Base-by-base conservation (phyloP, 257 asterid genomes). In the Ilex asprella region DNA sequence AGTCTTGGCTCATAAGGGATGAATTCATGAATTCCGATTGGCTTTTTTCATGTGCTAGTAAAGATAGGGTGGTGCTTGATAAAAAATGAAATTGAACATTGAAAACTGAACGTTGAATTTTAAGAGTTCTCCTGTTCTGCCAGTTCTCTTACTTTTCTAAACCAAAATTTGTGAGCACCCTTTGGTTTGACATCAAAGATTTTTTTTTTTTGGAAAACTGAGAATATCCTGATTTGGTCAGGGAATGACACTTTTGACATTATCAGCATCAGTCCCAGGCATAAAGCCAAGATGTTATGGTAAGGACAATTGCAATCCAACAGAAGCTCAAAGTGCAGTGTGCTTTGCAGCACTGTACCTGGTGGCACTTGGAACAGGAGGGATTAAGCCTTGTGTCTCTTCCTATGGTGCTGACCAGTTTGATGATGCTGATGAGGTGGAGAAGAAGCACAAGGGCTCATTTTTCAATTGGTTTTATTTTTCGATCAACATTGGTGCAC, bases 321-420 rank as follows among this genome's bases (percentile, higher is more conserved):
- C 88, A 16, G 67, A 71, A 55, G 30, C 79, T 27, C 86, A 80
- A 62, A 69, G 76, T 0, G 65, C 82, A 2, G 68, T 72, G n/a
- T 67, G 72, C 60, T 87, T 78, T 59, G 46, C 69, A 5, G 86
- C 92, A 15, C 76, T 86, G 29, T 83, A 86, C 74, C 76, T 86
- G 31, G 67, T 86, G 30, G 86, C 95, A 10, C 68, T 86, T 1
- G 92, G 95, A 4, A 80, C 95, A 0, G 92, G 95, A 2, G 92
- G 92, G 29, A 84, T 87, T 65, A 87, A 87, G 76, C 92, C 92
- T 0, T 87, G 92, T 1, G 92, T 87, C n/a, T 87, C 92, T 1
- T 84, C 95, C 3, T 87, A 72, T 12, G 95, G 92, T 5, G 95
- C 95, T 2, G 89, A 87, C 63, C 92, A 87, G 55, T 87, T 87